Evolutionary conservation across 2,329 filamentous ascomycete genomes (phyloP), one percentile per base, ranked within the genome.

Genomic region (Penicillium capsulatum): DNA sequence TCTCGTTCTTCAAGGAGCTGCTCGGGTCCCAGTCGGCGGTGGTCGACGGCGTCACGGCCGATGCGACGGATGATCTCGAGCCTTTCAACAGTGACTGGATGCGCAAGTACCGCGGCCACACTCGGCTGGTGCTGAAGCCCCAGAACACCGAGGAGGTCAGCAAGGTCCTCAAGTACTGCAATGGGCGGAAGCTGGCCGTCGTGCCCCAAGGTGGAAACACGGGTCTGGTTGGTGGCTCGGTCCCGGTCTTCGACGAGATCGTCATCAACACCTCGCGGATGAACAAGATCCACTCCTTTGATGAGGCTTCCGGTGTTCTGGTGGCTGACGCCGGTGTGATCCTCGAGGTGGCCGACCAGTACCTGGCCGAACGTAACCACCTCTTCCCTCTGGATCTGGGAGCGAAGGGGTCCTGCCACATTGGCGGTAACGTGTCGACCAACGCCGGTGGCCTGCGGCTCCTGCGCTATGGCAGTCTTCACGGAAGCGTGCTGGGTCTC

Each of bases 41-140:
- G 36, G 79, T 97, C 45, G 90, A 96, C 61, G 87, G 87, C 35
- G 76, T 95, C 38, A 86, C 81, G 3, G 67, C 79, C 52, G 80
- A 90, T 65, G 81, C 81, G 10, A 70, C 75, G 2, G 85, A 86
- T 55, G 92, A 97, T 61, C 76, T 97, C 50, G 87, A 92, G 62
- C 79, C 86, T 6, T 98, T 89, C 76, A 98, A 98, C 68, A 81
- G 83, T 61, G 92, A 98, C 70, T 98, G 94, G 92, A 96, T 98
- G 90, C 83, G 86, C 67, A 98, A 98, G 70, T 98, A 95, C 72
- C 83, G 86, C 45, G 94, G 92, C 19, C 89, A 96, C 67, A 81
- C 86, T 45, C 81, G 83, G 59, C 72, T 98, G 17, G 89, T 97
- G 3, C 71, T 98, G 47, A 94, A 89, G 69, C 92, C 92, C 8